Evolutionary conservation across 1,284 basidiomycete genomes (phyloP).

Genomic region (Tilletia horrida): DNA sequence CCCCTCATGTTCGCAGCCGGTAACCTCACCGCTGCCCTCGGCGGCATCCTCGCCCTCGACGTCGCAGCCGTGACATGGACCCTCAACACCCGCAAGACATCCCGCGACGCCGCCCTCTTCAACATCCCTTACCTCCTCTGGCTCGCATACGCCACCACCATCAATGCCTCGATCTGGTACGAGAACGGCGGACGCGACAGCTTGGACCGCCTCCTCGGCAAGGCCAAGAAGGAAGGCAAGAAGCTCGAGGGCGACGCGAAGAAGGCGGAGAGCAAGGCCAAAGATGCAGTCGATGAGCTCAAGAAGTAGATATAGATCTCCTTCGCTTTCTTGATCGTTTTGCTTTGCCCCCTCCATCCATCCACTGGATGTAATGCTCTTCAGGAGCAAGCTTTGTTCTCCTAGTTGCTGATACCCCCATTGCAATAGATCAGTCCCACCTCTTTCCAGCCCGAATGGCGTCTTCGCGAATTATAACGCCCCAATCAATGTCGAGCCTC

Average conservation of each 20-base stretch:
- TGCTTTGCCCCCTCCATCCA: no score
- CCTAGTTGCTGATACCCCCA: no score
- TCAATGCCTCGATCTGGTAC: slow-evolving; percentile 67
- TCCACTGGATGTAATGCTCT: no score
- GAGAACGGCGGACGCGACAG: slow-evolving; percentile 52
- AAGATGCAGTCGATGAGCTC: not conserved
- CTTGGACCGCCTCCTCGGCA: slow-evolving; percentile 34
- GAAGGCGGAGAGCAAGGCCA: not conserved
- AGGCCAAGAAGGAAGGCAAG: slow-evolving; percentile 39
- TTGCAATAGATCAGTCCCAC: no score
- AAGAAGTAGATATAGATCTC: not conserved
- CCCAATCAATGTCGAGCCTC: no score
- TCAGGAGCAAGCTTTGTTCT: no score
- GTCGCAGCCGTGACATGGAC: slow-evolving; percentile 62
- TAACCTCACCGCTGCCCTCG: slow-evolving; percentile 58
- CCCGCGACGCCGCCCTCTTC: slow-evolving; percentile 45
- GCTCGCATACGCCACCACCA: slow-evolving; percentile 67
- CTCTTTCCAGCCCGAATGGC: no score
- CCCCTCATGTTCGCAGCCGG: slow-evolving; percentile 68
- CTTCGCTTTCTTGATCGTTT: not conserved
- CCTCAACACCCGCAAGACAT: slow-evolving; percentile 38
- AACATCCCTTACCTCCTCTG: slow-evolving; percentile 56
- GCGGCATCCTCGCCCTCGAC: slow-evolving; percentile 65
- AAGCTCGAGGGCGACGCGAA: slow-evolving; percentile 18
- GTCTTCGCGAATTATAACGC: no score